Evolutionary conservation across 768 basidiomycete species (phyloP).

Genomic region (Nidularia pulvinata): DNA sequence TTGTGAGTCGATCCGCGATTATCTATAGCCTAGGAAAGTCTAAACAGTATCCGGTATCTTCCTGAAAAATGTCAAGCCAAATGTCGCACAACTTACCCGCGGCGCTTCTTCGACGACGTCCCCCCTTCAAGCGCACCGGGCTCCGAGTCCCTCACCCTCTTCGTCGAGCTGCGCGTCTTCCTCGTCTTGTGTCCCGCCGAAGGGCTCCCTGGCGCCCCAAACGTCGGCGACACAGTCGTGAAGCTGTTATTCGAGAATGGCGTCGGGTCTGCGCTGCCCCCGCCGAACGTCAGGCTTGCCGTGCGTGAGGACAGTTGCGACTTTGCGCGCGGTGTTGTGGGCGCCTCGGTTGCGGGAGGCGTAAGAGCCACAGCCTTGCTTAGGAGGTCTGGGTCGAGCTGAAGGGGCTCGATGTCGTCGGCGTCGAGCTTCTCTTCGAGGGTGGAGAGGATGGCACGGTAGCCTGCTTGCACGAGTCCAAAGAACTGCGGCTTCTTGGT

Average conservation of each 20-base stretch:
- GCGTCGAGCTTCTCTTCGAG: too few species aligned
- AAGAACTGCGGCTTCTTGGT: conserved; percentile 60
- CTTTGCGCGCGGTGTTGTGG: conserved; percentile 28
- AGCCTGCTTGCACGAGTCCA: conserved; percentile 70
- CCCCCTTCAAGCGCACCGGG: too few species aligned
- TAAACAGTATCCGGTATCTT: too few species aligned
- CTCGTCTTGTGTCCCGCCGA: conserved; percentile 8
- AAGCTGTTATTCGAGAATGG: conserved; percentile 42
- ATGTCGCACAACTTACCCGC: too few species aligned
- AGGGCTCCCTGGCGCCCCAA: conserved; percentile 28
- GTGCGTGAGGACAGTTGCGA: conserved; percentile 15
- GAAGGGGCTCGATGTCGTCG: conserved; percentile 2
- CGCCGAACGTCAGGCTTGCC: conserved; percentile 20
- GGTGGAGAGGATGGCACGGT: conserved; percentile 38
- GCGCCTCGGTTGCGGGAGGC: conserved; percentile 33
- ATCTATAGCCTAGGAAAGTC: too few species aligned
- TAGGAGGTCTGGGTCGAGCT: not conserved
- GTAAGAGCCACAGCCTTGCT: conserved; percentile 11
- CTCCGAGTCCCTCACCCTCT: not conserved
- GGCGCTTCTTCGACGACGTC: too few species aligned
- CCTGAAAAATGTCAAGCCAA: too few species aligned
- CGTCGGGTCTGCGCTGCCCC: conserved; percentile 10
- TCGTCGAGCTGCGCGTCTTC: not conserved
- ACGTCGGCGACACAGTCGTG: conserved; percentile 40
- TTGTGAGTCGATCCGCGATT: too few species aligned